These are phyloP conservation scores for Sarocladium kiliense DNA, from an alignment of 2,329 filamentous ascomycete genomes.

Conservation along the genomic window DNA sequence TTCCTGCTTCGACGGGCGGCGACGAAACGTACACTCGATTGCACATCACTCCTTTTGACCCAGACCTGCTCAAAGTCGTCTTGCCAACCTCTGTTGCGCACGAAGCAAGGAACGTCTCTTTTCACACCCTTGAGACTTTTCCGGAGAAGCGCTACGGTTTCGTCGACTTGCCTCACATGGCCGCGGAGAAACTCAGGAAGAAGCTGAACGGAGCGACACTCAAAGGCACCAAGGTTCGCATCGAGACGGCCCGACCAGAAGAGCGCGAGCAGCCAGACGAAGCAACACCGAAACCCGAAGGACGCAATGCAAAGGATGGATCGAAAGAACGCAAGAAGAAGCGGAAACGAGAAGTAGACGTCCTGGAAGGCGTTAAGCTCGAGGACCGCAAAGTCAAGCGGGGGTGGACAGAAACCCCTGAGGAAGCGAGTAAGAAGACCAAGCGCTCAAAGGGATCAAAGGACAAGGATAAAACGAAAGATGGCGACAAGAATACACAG, in stretches of 20 bases:
- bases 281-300: slow-evolving; percentile 26
- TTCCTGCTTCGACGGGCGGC: slow-evolving; percentile 11
- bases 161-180: slow-evolving; percentile 72
- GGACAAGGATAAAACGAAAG: slow-evolving; percentile 39
- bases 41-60: slow-evolving; percentile 82
- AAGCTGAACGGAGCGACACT: slow-evolving; percentile 85
- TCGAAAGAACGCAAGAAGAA: slow-evolving; percentile 33
- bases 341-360: slow-evolving; percentile 45
- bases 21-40: slow-evolving; percentile 40
- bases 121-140: slow-evolving; percentile 78
- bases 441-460: slow-evolving; percentile 20
- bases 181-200: slow-evolving; percentile 86
- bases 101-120: slow-evolving; percentile 76
- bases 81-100: slow-evolving; percentile 63
- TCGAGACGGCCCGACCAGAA: slow-evolving; percentile 72
- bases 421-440: slow-evolving; percentile 39
- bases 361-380: slow-evolving; percentile 64
- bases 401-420: slow-evolving; percentile 74
- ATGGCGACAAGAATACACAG: slow-evolving; percentile 40
- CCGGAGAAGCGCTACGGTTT: slow-evolving; percentile 90
- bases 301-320: slow-evolving; percentile 21
- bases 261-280: slow-evolving; percentile 29
- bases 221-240: slow-evolving; percentile 76
- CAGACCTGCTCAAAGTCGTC: slow-evolving; percentile 66
- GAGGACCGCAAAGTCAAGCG: slow-evolving; percentile 76